Percentiles rank a stretch among this genome's conserved stretches.
Conservation (phyloP, 2,329 filamentous ascomycete species). For the Diaporthe helianthi region DNA sequence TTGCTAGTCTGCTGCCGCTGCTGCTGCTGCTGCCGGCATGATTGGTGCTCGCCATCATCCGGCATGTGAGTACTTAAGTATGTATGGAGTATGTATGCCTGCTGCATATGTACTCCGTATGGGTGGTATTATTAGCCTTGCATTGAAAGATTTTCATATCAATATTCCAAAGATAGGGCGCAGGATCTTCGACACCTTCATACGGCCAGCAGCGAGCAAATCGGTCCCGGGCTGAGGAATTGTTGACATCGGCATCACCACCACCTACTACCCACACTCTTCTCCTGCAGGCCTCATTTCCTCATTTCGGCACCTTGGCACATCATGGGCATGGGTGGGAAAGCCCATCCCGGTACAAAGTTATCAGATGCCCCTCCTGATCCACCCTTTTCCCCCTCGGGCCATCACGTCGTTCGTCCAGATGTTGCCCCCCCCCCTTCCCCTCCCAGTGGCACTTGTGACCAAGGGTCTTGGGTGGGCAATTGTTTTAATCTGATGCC, state of each 20-base stretch:
- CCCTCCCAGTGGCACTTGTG: neutral
- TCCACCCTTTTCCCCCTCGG: slow-evolving; percentile 14
- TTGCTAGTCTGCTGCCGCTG: too few relatives aligned
- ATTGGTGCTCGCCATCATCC: slow-evolving; percentile 4
- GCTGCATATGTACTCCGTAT: too few relatives aligned
- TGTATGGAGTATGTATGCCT: neutral
- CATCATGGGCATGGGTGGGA: neutral
- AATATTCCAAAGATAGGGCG: neutral
- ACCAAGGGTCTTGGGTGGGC: neutral
- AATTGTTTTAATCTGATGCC: slow-evolving; percentile 29
- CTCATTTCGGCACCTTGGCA: slow-evolving; percentile 15
- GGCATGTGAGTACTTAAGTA: neutral
- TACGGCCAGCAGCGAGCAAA: neutral
- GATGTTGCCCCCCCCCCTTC: neutral
- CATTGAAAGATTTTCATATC: slow-evolving; percentile 18
- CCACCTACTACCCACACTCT: too few relatives aligned
- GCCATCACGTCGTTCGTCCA: neutral
- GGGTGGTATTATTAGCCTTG: slow-evolving; percentile 12
- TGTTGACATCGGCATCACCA: neutral
- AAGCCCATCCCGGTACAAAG: slow-evolving; percentile 31
- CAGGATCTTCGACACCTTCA: neutral
- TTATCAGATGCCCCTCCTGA: slow-evolving; percentile 35
- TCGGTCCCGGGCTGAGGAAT: neutral
- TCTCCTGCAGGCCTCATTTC: slow-evolving; percentile 10
- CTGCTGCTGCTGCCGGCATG: neutral